Base-by-base conservation (phyloP, 257 asterid genomes). In the Cruciata laevipes region DNA sequence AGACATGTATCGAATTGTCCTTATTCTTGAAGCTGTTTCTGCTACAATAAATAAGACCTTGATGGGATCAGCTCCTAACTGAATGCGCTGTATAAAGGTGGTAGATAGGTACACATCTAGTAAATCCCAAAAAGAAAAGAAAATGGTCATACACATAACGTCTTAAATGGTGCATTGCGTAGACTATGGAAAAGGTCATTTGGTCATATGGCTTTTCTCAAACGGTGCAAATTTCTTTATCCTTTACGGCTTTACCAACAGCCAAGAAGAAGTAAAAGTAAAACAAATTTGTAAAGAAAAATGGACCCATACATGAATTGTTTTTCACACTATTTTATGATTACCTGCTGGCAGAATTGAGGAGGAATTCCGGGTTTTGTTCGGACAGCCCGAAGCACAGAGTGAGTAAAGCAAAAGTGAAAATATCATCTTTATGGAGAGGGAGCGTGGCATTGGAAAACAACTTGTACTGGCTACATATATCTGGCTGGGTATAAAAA, bases 321-420 rank as follows among this genome's bases (percentile, higher is more conserved):
- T 17, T 16, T 47, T 47, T 71, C 37, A 21, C 7, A 66, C 17
- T 53, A 71, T 7, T 63, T 18, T 71, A 24, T 23, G 32, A 16
- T 5, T 7, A 33, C 9, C 57, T 35, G 66, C 21, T 66, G 21
- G 69, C 59, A 71, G 70, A 27, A 64, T 18, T 64, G 59, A 27
- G 27, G 63, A 63, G 47, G 61, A 47, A 23, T 12, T 68, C 68
- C 17, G 60, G 14, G 9, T 4, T 6, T 51, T 21, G 23, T 33
- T 55, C 49, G 65, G 68, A 64, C 65, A 63, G 49, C 74, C 53
- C 74, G 63, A 62, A 63, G 74, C 71, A 74, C 65, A 20, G 20
- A 14, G 72, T 3, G 61, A 40, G 7, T 65, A 47, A 72, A 42
- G 72, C 72, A 51, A 75, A 40, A 75, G 69, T 59, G 63, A 59